phyloP scores from a whole-genome alignment of 192 early-diverging fungal genomes.

The Jimgerdemannia lactiflua region DNA sequence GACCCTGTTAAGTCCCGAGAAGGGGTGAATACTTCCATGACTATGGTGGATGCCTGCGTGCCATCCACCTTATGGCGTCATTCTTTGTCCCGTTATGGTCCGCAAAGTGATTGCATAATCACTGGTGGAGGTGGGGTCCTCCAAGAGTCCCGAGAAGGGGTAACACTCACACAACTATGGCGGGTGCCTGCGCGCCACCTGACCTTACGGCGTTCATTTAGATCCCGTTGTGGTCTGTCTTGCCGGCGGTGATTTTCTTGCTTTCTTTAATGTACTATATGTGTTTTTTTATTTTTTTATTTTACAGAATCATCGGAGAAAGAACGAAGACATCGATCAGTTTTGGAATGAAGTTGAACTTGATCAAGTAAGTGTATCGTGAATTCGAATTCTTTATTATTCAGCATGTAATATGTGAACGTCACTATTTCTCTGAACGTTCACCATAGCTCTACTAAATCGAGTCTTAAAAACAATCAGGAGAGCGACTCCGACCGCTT shows the following conservation, averaged over 20 bases:
- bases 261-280: neutral
- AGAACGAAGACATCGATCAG: neutral
- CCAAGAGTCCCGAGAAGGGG: constrained; percentile 10
- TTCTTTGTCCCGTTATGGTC: neutral
- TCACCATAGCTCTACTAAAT: too few species aligned
- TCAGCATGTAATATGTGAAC: too few species aligned
- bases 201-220: neutral
- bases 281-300: neutral
- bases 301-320: neutral
- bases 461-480: too few species aligned
- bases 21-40: constrained; percentile 18
- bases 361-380: too few species aligned
- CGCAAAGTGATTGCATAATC: neutral
- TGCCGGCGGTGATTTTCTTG: neutral
- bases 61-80: neutral
- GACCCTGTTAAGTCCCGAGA: constrained; percentile 17
- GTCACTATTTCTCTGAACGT: too few species aligned
- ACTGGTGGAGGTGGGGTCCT: neutral
- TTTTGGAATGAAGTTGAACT: neutral
- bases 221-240: neutral
- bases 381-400: too few species aligned
- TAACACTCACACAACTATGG: constrained; percentile 17
- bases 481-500: too few species aligned
- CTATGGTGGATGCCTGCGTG: constrained; percentile 12
- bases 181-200: constrained; percentile 6